Evolutionary conservation across 768 basidiomycete species (phyloP).

Genomic region (Lactarius hengduanensis): DNA sequence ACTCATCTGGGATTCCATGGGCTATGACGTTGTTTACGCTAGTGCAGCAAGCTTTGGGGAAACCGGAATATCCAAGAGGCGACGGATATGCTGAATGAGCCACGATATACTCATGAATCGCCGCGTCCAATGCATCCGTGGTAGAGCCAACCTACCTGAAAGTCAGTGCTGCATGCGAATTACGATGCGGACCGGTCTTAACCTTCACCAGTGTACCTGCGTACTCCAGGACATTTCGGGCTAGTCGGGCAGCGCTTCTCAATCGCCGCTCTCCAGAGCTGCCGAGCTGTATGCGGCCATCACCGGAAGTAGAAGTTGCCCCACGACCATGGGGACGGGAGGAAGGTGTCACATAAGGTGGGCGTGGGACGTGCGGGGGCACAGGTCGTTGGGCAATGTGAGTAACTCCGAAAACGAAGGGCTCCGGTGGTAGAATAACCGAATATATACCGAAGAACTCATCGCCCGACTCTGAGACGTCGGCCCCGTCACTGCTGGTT

Average conservation of each 20-base stretch:
- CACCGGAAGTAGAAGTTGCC: neutral
- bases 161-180: slow-evolving; percentile 13
- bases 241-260: slow-evolving; percentile 22
- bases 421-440: slow-evolving; percentile 65
- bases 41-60: slow-evolving; percentile 78
- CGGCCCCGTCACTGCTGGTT: neutral
- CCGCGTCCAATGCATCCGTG: slow-evolving; percentile 70
- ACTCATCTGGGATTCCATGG: slow-evolving; percentile 94
- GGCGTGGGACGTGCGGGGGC: slow-evolving; percentile 52
- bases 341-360: slow-evolving; percentile 46
- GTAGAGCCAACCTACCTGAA: slow-evolving; percentile 59
- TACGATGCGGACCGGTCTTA: neutral
- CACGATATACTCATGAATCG: slow-evolving; percentile 71
- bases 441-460: slow-evolving; percentile 50
- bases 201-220: slow-evolving; percentile 28
- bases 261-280: slow-evolving; percentile 19
- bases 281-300: slow-evolving; percentile 23
- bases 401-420: slow-evolving; percentile 61
- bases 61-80: slow-evolving; percentile 72
- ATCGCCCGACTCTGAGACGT: neutral
- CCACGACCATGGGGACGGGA: neutral
- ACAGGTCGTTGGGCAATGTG: slow-evolving; percentile 58
- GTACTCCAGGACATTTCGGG: slow-evolving; percentile 25
- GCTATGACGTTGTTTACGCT: slow-evolving; percentile 86
- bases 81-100: slow-evolving; percentile 79